Evolutionary conservation across 441 rosid genomes (phyloP), one percentile per base, ranked within the genome.

Genomic region (Erodium trifolium): DNA sequence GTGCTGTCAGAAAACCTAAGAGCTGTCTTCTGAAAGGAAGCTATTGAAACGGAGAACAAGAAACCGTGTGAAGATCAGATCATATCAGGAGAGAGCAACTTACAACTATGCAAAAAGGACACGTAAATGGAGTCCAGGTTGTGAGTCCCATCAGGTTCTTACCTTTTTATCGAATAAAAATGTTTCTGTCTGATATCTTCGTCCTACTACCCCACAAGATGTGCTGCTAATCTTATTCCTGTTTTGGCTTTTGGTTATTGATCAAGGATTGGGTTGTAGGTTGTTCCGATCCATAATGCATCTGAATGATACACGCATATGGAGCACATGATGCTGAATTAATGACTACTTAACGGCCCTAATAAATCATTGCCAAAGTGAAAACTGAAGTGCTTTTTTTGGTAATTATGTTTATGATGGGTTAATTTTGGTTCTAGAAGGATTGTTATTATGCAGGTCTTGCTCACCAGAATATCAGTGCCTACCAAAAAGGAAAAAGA

Each of bases 351-450:
- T 51, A 49, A 49, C 57, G 49, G 49, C 49, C 10, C 5, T 43
- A 2, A 12, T 45, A 9, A 45, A 45, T 45, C 51, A 45, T 45
- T 11, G 51, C 10, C 51, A 45, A 45, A 45, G 51, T 45, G 51
- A 45, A 45, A 45, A 45, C 13, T 51, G 59, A 51, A n/a, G 17
- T 51, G 59, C 59, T 49, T 51, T 51, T 51, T 51, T n/a, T 51
- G 59, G 6, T 51, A 14, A 51, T 51, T 51, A 23, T 23, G 27
- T 23, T 23, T 23, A 23, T 23, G 27, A 51, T 51, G 59, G 59
- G 16, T 14, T 13, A 3, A 13, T 51, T 51, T 51, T 13, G 16
- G 59, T 51, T 51, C 59, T 51, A 51, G 59, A 51, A 51, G 59
- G 59, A 51, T 51, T 51, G 59, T 13, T 51, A 14, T 51, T 45